A percentile compares a stretch with the other conserved stretches of the same genome.
Conservation (phyloP, 2,329 filamentous ascomycete genomes). For the Xylaria sp. region DNA sequence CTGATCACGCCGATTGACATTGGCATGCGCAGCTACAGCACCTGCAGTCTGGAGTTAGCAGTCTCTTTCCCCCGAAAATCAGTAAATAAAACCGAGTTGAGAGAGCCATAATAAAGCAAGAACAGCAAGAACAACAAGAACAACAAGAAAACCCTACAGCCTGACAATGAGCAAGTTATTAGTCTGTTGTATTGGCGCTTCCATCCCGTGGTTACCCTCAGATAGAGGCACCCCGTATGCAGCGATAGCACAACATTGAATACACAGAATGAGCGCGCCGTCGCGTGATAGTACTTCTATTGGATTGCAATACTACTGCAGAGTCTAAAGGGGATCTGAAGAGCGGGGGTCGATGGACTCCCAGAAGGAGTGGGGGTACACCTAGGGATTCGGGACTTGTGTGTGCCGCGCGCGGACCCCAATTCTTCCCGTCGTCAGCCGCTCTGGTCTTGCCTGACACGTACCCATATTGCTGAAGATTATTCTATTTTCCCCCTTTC, state of each 20-base stretch:
- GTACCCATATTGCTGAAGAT: constrained; percentile 8
- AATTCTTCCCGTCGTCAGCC: constrained; percentile 4
- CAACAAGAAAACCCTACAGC: neutral
- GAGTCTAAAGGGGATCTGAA: neutral
- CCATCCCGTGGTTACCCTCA: neutral
- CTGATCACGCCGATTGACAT: neutral
- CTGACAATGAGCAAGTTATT: neutral
- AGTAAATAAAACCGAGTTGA: too few species aligned
- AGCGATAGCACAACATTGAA: neutral
- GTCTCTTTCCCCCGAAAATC: too few species aligned
- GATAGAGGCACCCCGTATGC: neutral
- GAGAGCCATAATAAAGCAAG: too few species aligned
- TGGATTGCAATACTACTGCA: neutral
- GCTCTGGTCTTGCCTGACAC: neutral
- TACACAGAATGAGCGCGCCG: neutral
- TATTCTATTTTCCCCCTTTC: neutral
- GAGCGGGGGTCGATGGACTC: neutral
- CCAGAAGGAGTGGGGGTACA: neutral
- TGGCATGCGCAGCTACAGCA: neutral
- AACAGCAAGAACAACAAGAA: neutral
- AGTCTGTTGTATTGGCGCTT: neutral
- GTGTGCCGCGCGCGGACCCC: neutral
- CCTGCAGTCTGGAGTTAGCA: too few species aligned
- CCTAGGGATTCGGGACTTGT: neutral
- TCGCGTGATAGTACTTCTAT: neutral